A percentile compares a stretch with the other conserved stretches of the same genome.
phyloP scores from a whole-genome alignment of 306 rosid genomes.

The Corylus americana region DNA sequence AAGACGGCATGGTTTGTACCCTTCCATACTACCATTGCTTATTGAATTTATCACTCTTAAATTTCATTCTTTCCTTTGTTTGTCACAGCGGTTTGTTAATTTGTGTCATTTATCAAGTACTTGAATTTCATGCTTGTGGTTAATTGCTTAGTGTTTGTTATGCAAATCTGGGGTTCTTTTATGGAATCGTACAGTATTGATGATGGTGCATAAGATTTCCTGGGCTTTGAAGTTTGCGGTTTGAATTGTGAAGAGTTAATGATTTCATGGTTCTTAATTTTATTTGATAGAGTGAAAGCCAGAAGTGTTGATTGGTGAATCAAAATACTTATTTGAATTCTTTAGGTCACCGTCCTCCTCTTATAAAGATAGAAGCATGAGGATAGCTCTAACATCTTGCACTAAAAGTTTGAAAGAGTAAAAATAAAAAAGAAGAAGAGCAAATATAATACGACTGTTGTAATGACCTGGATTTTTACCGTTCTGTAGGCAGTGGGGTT shows the following conservation, averaged over 20 bases:
- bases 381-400: background rate
- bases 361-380: background rate
- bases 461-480: background rate
- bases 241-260: background rate
- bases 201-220: background rate
- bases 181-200: background rate
- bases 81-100: background rate
- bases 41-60: background rate
- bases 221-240: background rate
- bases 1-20: conserved; percentile 99
- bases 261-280: conserved; percentile 1
- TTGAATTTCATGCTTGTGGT: conserved; percentile 8
- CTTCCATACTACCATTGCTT: conserved; percentile 56
- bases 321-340: background rate
- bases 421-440: background rate
- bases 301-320: background rate
- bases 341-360: background rate
- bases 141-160: background rate
- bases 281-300: background rate
- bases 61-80: background rate
- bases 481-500: background rate
- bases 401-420: background rate
- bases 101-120: background rate
- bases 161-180: background rate
- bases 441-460: background rate